These are phyloP conservation scores for Cutaneotrichosporon curvatum DNA, from an alignment of 1,284 basidiomycete species.

Conservation along the genomic window DNA sequence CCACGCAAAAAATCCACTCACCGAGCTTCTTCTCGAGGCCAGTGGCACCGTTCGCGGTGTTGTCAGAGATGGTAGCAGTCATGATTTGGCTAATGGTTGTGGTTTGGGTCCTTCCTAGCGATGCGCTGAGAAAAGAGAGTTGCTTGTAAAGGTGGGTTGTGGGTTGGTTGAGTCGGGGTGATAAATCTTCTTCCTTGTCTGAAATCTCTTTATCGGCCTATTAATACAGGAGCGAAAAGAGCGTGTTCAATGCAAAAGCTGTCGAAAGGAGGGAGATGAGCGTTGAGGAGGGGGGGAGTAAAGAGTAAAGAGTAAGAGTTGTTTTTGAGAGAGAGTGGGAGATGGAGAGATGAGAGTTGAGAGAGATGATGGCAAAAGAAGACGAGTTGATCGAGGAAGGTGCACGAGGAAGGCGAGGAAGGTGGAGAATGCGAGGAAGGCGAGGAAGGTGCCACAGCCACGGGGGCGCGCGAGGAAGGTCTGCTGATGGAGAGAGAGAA, in stretches of 20 bases:
- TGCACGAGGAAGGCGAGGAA: background rate
- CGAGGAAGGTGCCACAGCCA: too few relatives aligned
- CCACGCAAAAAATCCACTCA: constrained; percentile 36
- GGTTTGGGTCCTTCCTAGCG: constrained; percentile 7
- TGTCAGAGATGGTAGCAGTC: constrained; percentile 32
- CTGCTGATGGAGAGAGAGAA: too few relatives aligned
- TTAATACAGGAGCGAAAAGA: constrained; percentile 21
- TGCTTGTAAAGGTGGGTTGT: too few relatives aligned
- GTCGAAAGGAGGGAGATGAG: background rate
- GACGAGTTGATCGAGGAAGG: constrained; percentile 3
- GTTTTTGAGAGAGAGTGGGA: constrained; percentile 3
- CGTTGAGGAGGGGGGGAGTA: too few relatives aligned
- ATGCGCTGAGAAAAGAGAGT: constrained; percentile 5
- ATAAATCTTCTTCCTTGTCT: background rate
- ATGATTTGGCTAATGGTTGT: constrained; percentile 27
- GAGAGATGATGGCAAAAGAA: constrained; percentile 2
- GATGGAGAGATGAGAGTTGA: constrained; percentile 2
- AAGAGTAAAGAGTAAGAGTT: too few relatives aligned
- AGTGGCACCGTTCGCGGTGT: constrained; percentile 36
- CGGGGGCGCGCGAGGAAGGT: too few relatives aligned
- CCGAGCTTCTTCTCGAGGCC: constrained; percentile 76
- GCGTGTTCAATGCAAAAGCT: constrained; percentile 7
- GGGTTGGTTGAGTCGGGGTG: background rate
- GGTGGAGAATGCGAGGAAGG: too few relatives aligned
- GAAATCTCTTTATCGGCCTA: constrained; percentile 16